A percentile compares a stretch with the other conserved stretches of the same genome.
phyloP scores from a whole-genome alignment of 2,329 filamentous ascomycete genomes.

The Coniella vitis region DNA sequence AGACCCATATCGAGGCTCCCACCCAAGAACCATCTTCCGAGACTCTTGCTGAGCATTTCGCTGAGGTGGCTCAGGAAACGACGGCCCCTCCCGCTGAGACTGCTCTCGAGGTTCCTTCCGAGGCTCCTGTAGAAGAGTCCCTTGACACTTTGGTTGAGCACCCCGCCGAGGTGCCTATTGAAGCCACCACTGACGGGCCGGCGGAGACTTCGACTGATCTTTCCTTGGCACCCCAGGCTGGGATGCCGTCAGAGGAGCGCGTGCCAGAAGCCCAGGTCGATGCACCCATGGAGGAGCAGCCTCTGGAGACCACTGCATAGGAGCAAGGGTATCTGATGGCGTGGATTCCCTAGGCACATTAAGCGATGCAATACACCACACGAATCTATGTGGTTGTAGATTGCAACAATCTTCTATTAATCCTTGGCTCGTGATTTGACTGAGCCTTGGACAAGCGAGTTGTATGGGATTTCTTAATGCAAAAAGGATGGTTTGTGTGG shows the following conservation, averaged over 20 bases:
- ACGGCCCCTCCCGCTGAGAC: not conserved
- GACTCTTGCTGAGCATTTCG: too few relatives aligned
- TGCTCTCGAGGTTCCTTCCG: not conserved
- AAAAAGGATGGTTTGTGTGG: constrained; percentile 9
- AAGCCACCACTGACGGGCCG: not conserved
- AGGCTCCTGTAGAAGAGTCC: not conserved
- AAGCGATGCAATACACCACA: not conserved
- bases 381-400: not conserved
- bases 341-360: not conserved
- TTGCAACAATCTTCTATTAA: not conserved
- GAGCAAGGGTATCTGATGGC: not conserved
- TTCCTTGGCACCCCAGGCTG: too few relatives aligned
- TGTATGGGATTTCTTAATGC: constrained; percentile 7
- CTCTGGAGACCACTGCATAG: constrained; percentile 2
- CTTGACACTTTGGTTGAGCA: not conserved
- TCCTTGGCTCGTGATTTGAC: too few relatives aligned
- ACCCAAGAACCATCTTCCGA: not conserved
- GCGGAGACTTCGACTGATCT: not conserved
- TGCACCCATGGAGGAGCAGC: not conserved
- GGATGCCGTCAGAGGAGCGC: too few relatives aligned
- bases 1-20: not conserved
- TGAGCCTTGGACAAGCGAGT: constrained; percentile 10
- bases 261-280: constrained; percentile 1
- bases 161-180: not conserved
- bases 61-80: not conserved